Percentiles rank a stretch among this genome's conserved stretches.
phyloP scores from a whole-genome alignment of 169 alveolate genomes.

The Eimeria acervulina region DNA sequence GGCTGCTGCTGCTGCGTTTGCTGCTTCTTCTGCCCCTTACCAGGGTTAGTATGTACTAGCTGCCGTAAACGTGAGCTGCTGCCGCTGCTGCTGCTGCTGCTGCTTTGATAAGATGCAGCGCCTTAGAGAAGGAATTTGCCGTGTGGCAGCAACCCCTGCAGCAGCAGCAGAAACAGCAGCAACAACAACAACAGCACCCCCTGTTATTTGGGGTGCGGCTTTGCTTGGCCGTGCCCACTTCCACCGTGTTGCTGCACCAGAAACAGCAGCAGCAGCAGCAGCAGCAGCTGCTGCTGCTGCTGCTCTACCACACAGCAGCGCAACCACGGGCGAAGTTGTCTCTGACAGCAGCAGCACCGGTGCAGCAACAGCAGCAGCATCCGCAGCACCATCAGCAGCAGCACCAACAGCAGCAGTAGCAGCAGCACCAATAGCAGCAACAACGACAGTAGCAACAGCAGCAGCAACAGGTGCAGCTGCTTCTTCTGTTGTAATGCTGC shows the following conservation, averaged over 20 bases:
- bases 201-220: too few relatives aligned
- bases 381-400: too few relatives aligned
- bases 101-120: too few relatives aligned
- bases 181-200: too few relatives aligned
- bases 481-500: background rate
- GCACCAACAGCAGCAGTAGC: background rate
- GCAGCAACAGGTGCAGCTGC: background rate
- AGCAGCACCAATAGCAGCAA: background rate
- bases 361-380: background rate
- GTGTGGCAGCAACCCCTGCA: too few relatives aligned
- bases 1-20: background rate
- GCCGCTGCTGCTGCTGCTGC: background rate
- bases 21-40: background rate
- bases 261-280: background rate
- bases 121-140: too few relatives aligned
- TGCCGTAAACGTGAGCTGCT: background rate
- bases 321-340: background rate
- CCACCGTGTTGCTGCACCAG: too few relatives aligned
- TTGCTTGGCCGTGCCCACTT: too few relatives aligned
- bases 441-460: background rate
- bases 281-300: background rate
- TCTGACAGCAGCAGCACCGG: conserved; percentile 2
- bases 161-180: background rate
- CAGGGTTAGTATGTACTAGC: background rate
- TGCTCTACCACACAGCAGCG: background rate